phyloP scores from a whole-genome alignment of 768 basidiomycete species.

The Leucocoprinus leucothites region DNA sequence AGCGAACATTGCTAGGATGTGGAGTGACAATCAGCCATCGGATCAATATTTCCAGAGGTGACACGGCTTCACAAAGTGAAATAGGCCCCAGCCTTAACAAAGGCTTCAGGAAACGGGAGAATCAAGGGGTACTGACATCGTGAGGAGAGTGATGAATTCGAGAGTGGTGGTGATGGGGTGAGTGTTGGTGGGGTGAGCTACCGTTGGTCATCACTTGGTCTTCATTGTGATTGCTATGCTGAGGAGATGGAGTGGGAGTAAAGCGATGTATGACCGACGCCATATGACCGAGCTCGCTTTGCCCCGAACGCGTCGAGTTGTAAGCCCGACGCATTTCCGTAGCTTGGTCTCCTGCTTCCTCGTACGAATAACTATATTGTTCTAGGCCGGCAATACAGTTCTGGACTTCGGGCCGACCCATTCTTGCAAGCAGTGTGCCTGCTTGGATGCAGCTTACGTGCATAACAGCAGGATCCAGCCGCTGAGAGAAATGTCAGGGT shows the following conservation, averaged over 20 bases:
- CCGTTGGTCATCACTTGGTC: conserved; percentile 12
- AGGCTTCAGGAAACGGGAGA: background rate
- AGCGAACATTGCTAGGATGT: background rate
- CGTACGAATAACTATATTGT: conserved; percentile 87
- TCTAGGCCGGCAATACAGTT: conserved; percentile 84
- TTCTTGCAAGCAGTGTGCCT: conserved; percentile 74
- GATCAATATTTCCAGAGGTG: background rate
- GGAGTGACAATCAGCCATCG: background rate
- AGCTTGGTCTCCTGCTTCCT: conserved; percentile 80
- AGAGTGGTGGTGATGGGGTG: conserved; percentile 18
- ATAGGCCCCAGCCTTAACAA: background rate
- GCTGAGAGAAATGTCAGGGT: conserved; percentile 31
- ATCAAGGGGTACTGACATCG: conserved; percentile 9
- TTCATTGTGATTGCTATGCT: conserved; percentile 11
- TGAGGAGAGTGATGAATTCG: background rate
- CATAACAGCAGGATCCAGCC: conserved; percentile 86
- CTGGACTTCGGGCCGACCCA: conserved; percentile 79
- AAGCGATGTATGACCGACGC: conserved; percentile 34
- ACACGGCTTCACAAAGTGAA: background rate
- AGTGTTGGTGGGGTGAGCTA: conserved; percentile 1
- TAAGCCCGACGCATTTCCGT: conserved; percentile 59
- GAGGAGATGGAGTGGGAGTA: conserved; percentile 22
- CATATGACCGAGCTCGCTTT: conserved; percentile 49
- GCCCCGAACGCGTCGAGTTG: conserved; percentile 38
- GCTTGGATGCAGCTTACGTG: conserved; percentile 84